Base-by-base conservation (phyloP, 371 early-diverging fungal species). In the Apophysomyces elegans region DNA sequence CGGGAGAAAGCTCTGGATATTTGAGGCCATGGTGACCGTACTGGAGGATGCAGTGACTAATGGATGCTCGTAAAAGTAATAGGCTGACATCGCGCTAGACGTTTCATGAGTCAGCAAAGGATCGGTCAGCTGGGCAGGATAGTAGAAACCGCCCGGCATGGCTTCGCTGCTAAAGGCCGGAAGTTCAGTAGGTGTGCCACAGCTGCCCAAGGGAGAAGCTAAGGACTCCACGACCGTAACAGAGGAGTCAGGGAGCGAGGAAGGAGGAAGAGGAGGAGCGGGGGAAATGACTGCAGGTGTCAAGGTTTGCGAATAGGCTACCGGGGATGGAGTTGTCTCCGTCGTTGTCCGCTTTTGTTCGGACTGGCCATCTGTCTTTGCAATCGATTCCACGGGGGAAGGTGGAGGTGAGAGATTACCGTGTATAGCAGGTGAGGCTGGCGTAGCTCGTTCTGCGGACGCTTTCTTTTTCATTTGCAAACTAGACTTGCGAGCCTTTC, bases 231-330 rank as follows among this genome's bases (percentile, higher is more conserved):
- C 54, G 1, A 26, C 54, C 2, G 54, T 50, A 4, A 21, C 21
- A 50, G 54, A 50, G 4, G 54, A 50, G 21, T 26, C 54, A 50
- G 54, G 54, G 54, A 50, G 54, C 21, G 11, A 50, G 16, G 54
- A 26, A 50, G 54, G 8, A 7, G 46, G 13, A 45, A 1, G 46
- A 50, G 54, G 21, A 50, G 54, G 21, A 21, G 11, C 21, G 21
- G 54, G 35, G 21, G 54, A n/a, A 50, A 50, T 21, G 16, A 9
- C n/a, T n/a, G 54, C 21, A 21, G 54, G 54, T 21, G 21, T 16
- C 9, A 50, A 21, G 11, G 21, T 26, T 9, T 50, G 54, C 8
- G 54, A 50, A 50, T 50, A 50, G 11, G 21, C 54, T 21, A 50
- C 54, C 21, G 54, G 54, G 54, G 54, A 50, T 21, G 9, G 7